A percentile compares a stretch with the other conserved stretches of the same genome.
phyloP scores from a whole-genome alignment of 106 monocot species.

The Dioscorea alata region DNA sequence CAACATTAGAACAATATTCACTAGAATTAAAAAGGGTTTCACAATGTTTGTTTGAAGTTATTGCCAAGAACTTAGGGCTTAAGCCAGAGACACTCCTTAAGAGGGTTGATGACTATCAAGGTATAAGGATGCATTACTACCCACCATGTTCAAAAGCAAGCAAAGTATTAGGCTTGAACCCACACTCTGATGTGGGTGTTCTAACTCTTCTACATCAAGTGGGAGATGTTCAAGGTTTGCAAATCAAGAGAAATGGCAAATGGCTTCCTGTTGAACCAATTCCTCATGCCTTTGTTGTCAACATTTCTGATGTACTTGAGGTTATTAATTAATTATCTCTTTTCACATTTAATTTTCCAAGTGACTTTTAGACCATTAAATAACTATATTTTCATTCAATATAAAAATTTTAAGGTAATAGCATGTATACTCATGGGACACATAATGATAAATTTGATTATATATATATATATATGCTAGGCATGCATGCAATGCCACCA shows the following conservation, averaged over 20 bases:
- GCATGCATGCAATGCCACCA: no score
- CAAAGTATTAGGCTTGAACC: conserved; percentile 28
- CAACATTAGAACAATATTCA: conserved; percentile 33
- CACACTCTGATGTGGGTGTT: conserved; percentile 25
- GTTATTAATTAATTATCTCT: conserved; percentile 1
- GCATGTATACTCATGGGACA: no score
- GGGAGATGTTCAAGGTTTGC: conserved; percentile 36
- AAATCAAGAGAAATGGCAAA: conserved; percentile 20
- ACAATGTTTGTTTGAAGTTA: conserved; percentile 4
- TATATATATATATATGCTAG: no score
- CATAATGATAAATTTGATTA: no score
- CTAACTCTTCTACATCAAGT: conserved; percentile 33
- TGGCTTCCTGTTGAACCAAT: conserved; percentile 29
- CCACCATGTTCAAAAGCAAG: conserved; percentile 25
- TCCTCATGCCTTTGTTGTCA: conserved; percentile 26
- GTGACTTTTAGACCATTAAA: no score
- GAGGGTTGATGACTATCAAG: conserved; percentile 13
- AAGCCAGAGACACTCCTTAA: conserved; percentile 5
- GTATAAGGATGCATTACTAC: conserved; percentile 37
- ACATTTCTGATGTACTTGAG: conserved; percentile 34
- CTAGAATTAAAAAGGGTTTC: conserved; percentile 18
- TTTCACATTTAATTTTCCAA: no score
- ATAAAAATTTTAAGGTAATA: no score
- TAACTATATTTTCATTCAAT: no score
- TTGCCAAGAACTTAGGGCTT: conserved; percentile 33